Base-by-base conservation (phyloP, 768 basidiomycete genomes). In the Phaffia tasmanica region DNA sequence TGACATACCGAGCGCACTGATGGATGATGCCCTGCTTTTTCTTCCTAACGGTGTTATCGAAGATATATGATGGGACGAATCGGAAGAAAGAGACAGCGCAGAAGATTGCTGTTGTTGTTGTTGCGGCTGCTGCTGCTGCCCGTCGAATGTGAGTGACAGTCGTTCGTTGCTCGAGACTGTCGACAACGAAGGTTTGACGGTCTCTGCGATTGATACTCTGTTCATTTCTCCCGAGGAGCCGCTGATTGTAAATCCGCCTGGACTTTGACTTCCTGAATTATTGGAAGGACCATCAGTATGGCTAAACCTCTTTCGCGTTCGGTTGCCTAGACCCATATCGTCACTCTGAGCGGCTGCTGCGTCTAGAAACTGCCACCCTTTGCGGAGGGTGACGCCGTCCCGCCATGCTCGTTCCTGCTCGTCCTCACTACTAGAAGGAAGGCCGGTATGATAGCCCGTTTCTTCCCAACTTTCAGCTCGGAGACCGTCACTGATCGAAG, bases 191-290 rank as follows among this genome's bases (percentile, higher is more conserved):
- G 57, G 29, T 57, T 56, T 67, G 60, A 67, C 60, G 42, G 65
- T 67, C 55, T 67, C 66, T 9, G 66, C 66, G 29, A 67, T 42
- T 16, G 61, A 62, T 21, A 67, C 63, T 14, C 63, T 51, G 51
- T 64, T 56, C 1, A 42, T 23, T 53, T 54, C 18, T 6, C 21
- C 50, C 30, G 1, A 8, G 16, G 5, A 18, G 16, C 62, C 53
- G 51, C 62, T 63, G 51, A 50, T 29, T 19, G 30, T 6, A 3
- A 9, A 19, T 9, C n/a, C 21, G 3, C 47, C 25, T 30, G 8
- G 5, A 29, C 8, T 21, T 4, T 14, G 30, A 30, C 19, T 32
- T 21, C 15, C 54, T 23, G 25, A 7, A 3, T 5, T 15, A 16
- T 25, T 15, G 25, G 32, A 29, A 46, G 42, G 25, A 18, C 35